phyloP scores from a whole-genome alignment of 176 grass and related monocot genomes.

The Musa schizocarpa region DNA sequence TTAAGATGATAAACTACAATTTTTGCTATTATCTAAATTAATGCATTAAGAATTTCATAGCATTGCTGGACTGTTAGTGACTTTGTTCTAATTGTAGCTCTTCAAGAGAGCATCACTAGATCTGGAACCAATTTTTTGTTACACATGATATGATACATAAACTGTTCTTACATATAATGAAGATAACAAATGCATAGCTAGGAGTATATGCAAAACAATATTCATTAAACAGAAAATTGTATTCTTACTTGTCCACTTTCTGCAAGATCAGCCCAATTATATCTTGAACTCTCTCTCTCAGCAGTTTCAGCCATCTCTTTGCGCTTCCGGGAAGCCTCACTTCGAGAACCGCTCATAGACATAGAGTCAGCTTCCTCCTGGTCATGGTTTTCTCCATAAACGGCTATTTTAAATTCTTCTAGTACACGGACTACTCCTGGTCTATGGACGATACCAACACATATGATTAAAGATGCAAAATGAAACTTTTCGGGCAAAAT shows the following conservation, averaged over 20 bases:
- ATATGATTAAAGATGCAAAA: constrained; percentile 18
- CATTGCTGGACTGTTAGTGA: background rate
- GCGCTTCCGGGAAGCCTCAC: constrained; percentile 59
- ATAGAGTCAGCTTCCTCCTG: constrained; percentile 61
- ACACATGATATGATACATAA: no score
- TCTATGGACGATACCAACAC: constrained; percentile 36
- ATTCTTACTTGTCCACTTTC: constrained; percentile 65
- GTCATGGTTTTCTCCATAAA: constrained; percentile 82
- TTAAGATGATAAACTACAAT: no score
- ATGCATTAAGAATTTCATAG: no score
- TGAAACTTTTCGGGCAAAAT: background rate
- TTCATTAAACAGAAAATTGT: constrained; percentile 1
- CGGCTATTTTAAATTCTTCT: constrained; percentile 64
- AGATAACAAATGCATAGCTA: background rate
- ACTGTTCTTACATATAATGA: background rate
- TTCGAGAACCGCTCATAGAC: constrained; percentile 29
- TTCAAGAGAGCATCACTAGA: no score
- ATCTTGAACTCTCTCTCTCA: constrained; percentile 33
- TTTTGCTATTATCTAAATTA: no score
- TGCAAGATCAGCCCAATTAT: constrained; percentile 81
- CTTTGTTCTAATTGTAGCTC: background rate
- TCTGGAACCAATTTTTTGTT: no score
- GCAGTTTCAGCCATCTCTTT: constrained; percentile 58
- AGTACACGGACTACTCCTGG: constrained; percentile 55
- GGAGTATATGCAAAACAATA: background rate